phyloP scores from a whole-genome alignment of 371 early-diverging fungal species.

The Saksenaea oblongispora region DNA sequence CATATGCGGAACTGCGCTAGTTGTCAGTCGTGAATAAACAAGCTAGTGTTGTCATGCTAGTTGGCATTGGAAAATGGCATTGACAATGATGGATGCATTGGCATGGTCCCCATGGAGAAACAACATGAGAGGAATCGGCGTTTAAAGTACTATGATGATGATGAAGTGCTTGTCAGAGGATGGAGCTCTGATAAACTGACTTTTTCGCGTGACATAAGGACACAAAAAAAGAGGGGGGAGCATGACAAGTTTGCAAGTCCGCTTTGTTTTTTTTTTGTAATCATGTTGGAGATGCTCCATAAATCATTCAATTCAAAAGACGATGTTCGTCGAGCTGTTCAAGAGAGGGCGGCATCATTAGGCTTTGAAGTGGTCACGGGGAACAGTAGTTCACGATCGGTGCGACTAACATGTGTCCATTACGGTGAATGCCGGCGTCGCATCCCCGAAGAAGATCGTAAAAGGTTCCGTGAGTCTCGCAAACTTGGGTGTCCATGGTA shows the following conservation, averaged over 20 bases:
- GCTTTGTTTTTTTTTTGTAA: constrained; percentile 5
- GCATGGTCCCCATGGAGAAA: too few relatives aligned
- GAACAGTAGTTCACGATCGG: constrained; percentile 1
- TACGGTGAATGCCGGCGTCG: constrained; percentile 6
- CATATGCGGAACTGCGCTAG: too few relatives aligned
- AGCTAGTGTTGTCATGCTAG: too few relatives aligned
- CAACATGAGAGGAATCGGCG: too few relatives aligned
- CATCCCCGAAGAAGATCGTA: constrained; percentile 3
- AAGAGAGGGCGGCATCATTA: constrained; percentile 3
- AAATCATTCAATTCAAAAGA: constrained; percentile 3
- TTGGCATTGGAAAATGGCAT: too few relatives aligned
- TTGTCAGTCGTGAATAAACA: too few relatives aligned
- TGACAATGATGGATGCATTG: too few relatives aligned
- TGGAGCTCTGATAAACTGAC: too few relatives aligned
- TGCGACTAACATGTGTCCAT: neutral
- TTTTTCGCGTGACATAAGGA: neutral
- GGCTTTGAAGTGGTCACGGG: constrained; percentile 2
- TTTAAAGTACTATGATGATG: too few relatives aligned
- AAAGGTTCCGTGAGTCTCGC: constrained; percentile 4
- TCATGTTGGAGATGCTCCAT: constrained; percentile 3
- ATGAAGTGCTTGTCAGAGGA: too few relatives aligned
- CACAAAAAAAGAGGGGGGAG: neutral
- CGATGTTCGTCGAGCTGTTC: constrained; percentile 2
- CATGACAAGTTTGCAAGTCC: constrained; percentile 6
- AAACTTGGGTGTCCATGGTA: constrained; percentile 3